These are phyloP conservation scores for Grosmannia serpens DNA, from an alignment of 2,329 filamentous ascomycete species.

Conservation along the genomic window DNA sequence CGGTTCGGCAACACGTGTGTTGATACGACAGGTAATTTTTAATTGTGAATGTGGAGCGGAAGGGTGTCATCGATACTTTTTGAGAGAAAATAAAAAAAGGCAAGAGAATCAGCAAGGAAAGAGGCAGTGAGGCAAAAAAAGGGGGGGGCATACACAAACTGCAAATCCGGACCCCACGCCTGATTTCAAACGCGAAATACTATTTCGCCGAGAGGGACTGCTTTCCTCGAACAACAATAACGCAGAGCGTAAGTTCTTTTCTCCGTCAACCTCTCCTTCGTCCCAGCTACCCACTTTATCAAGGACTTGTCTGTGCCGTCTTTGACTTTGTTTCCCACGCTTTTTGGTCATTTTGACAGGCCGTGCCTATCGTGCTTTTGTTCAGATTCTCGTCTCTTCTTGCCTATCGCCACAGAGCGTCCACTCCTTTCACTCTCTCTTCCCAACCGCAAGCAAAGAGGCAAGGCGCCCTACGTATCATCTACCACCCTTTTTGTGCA, in stretches of 20 bases:
- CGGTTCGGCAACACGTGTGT: neutral
- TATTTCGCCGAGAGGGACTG: neutral
- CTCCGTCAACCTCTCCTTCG: neutral
- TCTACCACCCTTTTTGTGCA: neutral
- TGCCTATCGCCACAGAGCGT: neutral
- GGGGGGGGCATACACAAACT: neutral
- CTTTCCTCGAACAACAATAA: neutral
- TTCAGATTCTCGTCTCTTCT: neutral
- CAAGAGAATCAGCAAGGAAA: neutral
- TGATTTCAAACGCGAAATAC: neutral
- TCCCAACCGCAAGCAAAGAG: neutral
- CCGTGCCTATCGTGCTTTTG: neutral
- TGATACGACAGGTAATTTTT: neutral
- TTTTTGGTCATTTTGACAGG: neutral
- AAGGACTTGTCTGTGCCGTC: neutral
- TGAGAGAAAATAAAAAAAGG: neutral
- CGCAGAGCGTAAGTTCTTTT: neutral
- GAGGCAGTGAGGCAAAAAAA: neutral
- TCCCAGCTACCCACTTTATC: neutral
- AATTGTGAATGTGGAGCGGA: neutral
- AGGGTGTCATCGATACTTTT: neutral
- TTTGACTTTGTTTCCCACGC: neutral
- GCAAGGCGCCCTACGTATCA: neutral
- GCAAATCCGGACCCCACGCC: neutral
- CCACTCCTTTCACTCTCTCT: neutral